Percentiles rank a stretch among this genome's conserved stretches.
These are phyloP conservation scores for Chalaropsis thielavioides DNA, from an alignment of 2,329 filamentous ascomycete genomes.

Conservation along the genomic window DNA sequence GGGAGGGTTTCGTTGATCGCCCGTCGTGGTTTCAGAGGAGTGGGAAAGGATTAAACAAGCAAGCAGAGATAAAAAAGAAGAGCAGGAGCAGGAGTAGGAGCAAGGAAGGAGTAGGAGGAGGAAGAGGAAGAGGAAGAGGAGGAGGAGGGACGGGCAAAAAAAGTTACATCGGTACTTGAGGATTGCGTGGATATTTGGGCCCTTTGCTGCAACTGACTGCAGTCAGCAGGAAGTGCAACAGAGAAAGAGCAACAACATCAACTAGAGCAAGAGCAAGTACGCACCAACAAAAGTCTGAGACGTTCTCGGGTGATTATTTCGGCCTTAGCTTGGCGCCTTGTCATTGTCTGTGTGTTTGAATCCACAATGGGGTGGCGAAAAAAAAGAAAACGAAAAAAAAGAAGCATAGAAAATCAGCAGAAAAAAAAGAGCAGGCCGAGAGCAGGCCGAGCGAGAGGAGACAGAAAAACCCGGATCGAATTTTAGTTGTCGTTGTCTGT, in stretches of 20 bases:
- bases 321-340: slow-evolving; percentile 5
- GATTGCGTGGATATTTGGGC: not conserved
- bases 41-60: slow-evolving; percentile 1
- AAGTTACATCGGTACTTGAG: not conserved
- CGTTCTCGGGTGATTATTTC: slow-evolving; percentile 6
- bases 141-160: not conserved
- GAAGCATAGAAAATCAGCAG: not conserved
- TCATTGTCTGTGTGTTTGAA: slow-evolving; percentile 1
- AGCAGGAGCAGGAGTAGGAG: not conserved
- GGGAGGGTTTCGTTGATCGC: not conserved
- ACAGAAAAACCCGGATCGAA: too few relatives aligned
- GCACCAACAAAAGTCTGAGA: not conserved
- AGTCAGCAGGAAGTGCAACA: not conserved
- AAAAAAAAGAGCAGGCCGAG: not conserved
- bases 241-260: not conserved
- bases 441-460: too few relatives aligned
- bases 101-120: not conserved
- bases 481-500: too few relatives aligned
- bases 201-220: not conserved
- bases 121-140: not conserved
- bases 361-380: not conserved
- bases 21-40: not conserved
- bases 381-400: not conserved
- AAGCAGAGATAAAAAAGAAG: not conserved
- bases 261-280: not conserved